A percentile compares a stretch with the other conserved stretches of the same genome.
Conservation (phyloP, 2,329 filamentous ascomycete species). For the Cytospora schulzeri region DNA sequence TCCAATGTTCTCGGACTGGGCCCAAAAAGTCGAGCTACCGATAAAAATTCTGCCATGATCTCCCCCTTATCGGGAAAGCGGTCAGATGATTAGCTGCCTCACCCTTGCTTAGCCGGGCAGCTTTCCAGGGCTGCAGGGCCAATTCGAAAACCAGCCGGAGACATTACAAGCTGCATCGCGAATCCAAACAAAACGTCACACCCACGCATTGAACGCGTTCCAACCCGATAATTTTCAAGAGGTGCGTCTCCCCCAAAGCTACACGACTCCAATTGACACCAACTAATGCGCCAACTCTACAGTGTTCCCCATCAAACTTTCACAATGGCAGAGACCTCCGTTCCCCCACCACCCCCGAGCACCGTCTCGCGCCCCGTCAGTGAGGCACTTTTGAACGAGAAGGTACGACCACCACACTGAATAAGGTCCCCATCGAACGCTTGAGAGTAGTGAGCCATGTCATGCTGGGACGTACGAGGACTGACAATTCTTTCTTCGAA, state of each 20-base stretch:
- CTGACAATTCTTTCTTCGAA: slow-evolving; percentile 13
- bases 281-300: slow-evolving; percentile 19
- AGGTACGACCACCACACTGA: slow-evolving; percentile 61
- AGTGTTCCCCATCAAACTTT: slow-evolving; percentile 32
- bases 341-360: slow-evolving; percentile 61
- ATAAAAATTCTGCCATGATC: slow-evolving; percentile 21
- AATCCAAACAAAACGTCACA: slow-evolving; percentile 30
- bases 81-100: slow-evolving; percentile 18
- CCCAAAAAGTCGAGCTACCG: slow-evolving; percentile 18
- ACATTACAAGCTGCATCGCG: slow-evolving; percentile 22
- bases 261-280: slow-evolving; percentile 27
- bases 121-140: slow-evolving; percentile 24
- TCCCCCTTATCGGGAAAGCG: slow-evolving; percentile 1
- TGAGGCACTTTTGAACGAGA: slow-evolving; percentile 97
- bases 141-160: slow-evolving; percentile 28
- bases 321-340: slow-evolving; percentile 57
- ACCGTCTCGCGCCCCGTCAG: slow-evolving; percentile 83
- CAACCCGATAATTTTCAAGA: slow-evolving; percentile 27
- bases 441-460: not conserved
- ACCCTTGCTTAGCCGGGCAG: slow-evolving; percentile 22
- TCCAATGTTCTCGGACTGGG: not conserved
- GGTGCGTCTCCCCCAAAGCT: slow-evolving; percentile 20
- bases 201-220: slow-evolving; percentile 22
- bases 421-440: not conserved
- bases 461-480: not conserved